Conservation (phyloP, 2,329 filamentous ascomycete genomes). For the Penicillium sp. region DNA sequence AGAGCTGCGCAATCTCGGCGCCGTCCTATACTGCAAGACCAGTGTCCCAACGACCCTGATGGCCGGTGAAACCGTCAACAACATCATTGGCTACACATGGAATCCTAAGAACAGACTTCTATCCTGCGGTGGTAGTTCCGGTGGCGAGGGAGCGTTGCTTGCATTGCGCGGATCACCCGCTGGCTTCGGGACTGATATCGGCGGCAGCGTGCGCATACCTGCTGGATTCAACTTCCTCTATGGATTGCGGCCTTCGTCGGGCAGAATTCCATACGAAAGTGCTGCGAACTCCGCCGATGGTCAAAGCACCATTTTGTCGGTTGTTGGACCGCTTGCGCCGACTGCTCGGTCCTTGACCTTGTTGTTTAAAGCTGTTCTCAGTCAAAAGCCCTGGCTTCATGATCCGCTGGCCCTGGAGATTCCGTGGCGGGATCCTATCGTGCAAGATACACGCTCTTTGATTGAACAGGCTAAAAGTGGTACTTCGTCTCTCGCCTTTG, state of each 20-base stretch:
- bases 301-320: constrained; percentile 59
- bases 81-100: constrained; percentile 55
- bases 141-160: constrained; percentile 56
- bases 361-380: constrained; percentile 54
- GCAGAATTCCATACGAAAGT: constrained; percentile 53
- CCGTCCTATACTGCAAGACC: constrained; percentile 54
- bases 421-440: constrained; percentile 56
- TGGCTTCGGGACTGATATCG: constrained; percentile 57
- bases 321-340: constrained; percentile 60
- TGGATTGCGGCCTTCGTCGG: constrained; percentile 52
- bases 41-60: constrained; percentile 54
- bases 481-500: constrained; percentile 49
- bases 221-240: constrained; percentile 58
- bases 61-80: constrained; percentile 58
- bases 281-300: constrained; percentile 62
- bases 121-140: constrained; percentile 55
- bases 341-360: constrained; percentile 54
- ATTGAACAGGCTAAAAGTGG: constrained; percentile 34
- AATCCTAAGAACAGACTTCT: constrained; percentile 56
- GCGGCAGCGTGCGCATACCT: constrained; percentile 56
- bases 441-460: constrained; percentile 34
- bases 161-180: constrained; percentile 51
- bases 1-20: constrained; percentile 52
- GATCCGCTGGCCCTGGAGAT: constrained; percentile 63
- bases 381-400: constrained; percentile 59